Evolutionary conservation across 2,329 filamentous ascomycete species (phyloP).

Genomic region (Monosporascus sp.): DNA sequence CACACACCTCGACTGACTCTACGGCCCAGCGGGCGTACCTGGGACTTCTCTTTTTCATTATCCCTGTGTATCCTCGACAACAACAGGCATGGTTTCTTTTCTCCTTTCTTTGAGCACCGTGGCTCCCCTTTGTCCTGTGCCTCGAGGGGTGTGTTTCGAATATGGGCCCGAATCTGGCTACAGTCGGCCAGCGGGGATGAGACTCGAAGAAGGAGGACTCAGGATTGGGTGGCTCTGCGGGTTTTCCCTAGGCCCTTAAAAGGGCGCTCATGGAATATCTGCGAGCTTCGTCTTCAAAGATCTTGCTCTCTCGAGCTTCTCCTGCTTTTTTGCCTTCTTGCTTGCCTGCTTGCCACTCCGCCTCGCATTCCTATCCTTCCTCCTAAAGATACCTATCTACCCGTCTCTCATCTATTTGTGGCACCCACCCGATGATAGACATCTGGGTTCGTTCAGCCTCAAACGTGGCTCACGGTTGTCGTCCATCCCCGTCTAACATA

Average conservation of each 20-base stretch:
- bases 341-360: slow-evolving; percentile 10
- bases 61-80: background rate
- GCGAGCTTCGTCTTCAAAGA: slow-evolving; percentile 1
- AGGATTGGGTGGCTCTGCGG: background rate
- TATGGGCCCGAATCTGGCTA: background rate
- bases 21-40: background rate
- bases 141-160: background rate
- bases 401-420: background rate
- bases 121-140: slow-evolving; percentile 1
- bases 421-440: slow-evolving; percentile 1
- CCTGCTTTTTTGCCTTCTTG: background rate
- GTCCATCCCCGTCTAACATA: slow-evolving; percentile 10
- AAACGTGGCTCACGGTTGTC: slow-evolving; percentile 19
- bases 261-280: slow-evolving; percentile 19
- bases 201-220: background rate
- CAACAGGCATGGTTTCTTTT: background rate
- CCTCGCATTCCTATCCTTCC: slow-evolving; percentile 23
- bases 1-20: background rate
- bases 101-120: background rate
- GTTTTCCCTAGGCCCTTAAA: background rate
- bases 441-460: slow-evolving; percentile 19
- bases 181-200: background rate
- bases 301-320: background rate
- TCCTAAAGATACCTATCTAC: background rate
- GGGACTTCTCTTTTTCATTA: background rate